These are phyloP conservation scores for Botryotinia globosa DNA, from an alignment of 2,329 filamentous ascomycete species.

Conservation along the genomic window DNA sequence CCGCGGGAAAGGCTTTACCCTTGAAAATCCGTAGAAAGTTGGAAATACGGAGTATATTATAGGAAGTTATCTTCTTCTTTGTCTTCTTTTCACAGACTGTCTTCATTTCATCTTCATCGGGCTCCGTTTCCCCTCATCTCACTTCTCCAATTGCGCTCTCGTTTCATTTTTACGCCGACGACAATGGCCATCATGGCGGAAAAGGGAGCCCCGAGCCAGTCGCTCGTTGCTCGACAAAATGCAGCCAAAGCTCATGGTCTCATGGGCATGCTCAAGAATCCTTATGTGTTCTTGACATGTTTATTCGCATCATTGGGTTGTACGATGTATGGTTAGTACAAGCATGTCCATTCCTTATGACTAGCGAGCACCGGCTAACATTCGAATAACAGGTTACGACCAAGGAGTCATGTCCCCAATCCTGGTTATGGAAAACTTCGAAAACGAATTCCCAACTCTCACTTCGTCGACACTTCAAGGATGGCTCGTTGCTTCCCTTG, in stretches of 20 bases:
- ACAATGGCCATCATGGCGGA: constrained; percentile 12
- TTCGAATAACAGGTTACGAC: constrained; percentile 31
- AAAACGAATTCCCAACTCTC: constrained; percentile 39
- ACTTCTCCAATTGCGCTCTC: not conserved
- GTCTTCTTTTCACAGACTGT: not conserved
- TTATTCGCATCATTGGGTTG: constrained; percentile 36
- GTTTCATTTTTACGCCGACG: not conserved
- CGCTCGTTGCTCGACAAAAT: constrained; percentile 41
- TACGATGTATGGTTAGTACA: constrained; percentile 35
- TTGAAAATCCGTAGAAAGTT: not conserved
- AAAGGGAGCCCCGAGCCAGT: constrained; percentile 32
- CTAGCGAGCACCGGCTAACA: not conserved
- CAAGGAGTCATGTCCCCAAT: constrained; percentile 41
- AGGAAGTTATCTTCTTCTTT: not conserved
- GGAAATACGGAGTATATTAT: not conserved
- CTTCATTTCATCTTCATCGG: constrained; percentile 3
- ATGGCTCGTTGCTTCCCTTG: constrained; percentile 39
- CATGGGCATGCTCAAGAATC: constrained; percentile 42
- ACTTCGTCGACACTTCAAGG: constrained; percentile 38
- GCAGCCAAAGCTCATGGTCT: constrained; percentile 42
- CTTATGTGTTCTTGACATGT: constrained; percentile 42
- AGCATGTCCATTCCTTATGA: not conserved
- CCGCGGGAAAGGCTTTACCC: not conserved
- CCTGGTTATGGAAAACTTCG: constrained; percentile 41
- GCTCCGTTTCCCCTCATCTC: not conserved